Percentiles rank a stretch among this genome's conserved stretches.
These are phyloP conservation scores for Stachybotrys echinatus DNA, from an alignment of 2,329 filamentous ascomycete species.

Conservation along the genomic window DNA sequence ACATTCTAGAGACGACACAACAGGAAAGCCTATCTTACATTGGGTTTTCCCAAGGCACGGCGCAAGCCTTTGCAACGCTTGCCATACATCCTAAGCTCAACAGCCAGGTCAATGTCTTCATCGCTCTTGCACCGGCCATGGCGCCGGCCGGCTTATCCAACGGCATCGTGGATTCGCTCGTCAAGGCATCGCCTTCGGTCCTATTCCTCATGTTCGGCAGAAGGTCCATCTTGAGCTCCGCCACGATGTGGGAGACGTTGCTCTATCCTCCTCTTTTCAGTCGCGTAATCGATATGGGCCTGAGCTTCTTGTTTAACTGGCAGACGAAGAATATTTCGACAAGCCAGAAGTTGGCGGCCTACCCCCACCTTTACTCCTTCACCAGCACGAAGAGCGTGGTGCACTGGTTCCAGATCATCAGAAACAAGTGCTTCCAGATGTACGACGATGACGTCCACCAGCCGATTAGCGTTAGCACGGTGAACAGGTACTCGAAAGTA, in stretches of 20 bases:
- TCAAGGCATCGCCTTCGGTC: conserved; percentile 89
- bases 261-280: conserved; percentile 93
- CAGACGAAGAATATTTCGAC: conserved; percentile 74
- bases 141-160: conserved; percentile 86
- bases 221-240: conserved; percentile 83
- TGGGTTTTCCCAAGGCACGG: conserved; percentile 94
- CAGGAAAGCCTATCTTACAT: conserved; percentile 89
- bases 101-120: conserved; percentile 90
- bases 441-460: conserved; percentile 91
- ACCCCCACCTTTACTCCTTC: conserved; percentile 93
- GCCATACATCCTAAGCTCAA: conserved; percentile 91
- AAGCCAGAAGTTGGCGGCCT: conserved; percentile 89
- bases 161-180: conserved; percentile 83
- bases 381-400: conserved; percentile 96
- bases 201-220: conserved; percentile 90
- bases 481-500: conserved; percentile 87
- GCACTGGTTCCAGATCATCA: conserved; percentile 99
- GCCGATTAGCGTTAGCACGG: conserved; percentile 63
- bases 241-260: conserved; percentile 96
- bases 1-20: conserved; percentile 78
- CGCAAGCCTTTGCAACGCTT: conserved; percentile 90
- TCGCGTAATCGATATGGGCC: conserved; percentile 74
- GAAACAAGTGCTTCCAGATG: conserved; percentile 95
- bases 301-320: conserved; percentile 88
- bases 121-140: conserved; percentile 94